These are phyloP conservation scores for Anthostomella pinea DNA, from an alignment of 2,329 filamentous ascomycete species.

Conservation along the genomic window DNA sequence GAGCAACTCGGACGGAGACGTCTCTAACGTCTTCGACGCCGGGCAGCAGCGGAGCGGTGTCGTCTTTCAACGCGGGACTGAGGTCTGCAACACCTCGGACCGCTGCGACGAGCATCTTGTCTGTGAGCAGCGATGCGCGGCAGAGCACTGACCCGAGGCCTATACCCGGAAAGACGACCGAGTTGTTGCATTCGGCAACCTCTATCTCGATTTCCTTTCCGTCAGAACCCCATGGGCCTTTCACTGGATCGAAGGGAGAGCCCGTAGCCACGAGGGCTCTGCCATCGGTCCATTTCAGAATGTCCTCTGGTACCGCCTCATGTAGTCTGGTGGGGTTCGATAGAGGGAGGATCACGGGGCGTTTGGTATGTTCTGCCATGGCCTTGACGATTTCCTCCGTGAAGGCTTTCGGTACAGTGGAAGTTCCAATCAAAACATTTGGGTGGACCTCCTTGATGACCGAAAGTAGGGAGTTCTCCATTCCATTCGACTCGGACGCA, in stretches of 20 bases:
- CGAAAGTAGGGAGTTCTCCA: conserved; percentile 57
- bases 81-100: conserved; percentile 68
- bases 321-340: conserved; percentile 84
- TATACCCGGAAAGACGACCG: conserved; percentile 80
- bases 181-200: conserved; percentile 84
- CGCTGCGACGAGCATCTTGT: conserved; percentile 79
- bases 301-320: conserved; percentile 74
- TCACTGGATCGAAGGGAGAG: conserved; percentile 75
- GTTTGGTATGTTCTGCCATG: conserved; percentile 70
- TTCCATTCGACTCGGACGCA: conserved; percentile 60
- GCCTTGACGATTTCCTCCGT: conserved; percentile 70
- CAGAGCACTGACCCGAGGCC: conserved; percentile 75
- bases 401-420: conserved; percentile 73
- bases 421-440: conserved; percentile 81
- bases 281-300: conserved; percentile 76
- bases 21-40: conserved; percentile 72
- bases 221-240: conserved; percentile 50
- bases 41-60: conserved; percentile 66
- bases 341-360: conserved; percentile 77
- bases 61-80: conserved; percentile 65
- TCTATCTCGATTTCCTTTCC: conserved; percentile 45
- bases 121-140: conserved; percentile 63
- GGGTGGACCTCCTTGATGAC: conserved; percentile 71
- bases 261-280: conserved; percentile 79
- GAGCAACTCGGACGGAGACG: conserved; percentile 75